Conservation (phyloP, 257 asterid genomes). For the Striga asiatica region DNA sequence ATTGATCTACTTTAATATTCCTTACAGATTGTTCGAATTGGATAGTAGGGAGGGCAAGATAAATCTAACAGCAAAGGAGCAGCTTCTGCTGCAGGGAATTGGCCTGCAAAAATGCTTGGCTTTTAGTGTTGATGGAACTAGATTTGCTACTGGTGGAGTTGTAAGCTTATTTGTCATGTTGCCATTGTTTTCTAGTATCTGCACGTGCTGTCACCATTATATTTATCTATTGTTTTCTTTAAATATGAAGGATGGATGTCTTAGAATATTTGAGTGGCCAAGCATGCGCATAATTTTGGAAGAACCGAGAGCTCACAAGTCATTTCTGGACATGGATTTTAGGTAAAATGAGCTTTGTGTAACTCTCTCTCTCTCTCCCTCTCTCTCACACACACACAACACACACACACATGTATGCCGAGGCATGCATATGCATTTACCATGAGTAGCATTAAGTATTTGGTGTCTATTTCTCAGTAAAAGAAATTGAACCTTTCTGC, state of each 20-base stretch:
- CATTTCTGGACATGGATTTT: slow-evolving; percentile 92
- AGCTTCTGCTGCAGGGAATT: slow-evolving; percentile 51
- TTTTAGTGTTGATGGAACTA: slow-evolving; percentile 90
- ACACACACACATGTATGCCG: too few relatives aligned
- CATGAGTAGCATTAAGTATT: background rate
- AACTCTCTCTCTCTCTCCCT: background rate
- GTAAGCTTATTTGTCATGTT: slow-evolving; percentile 39
- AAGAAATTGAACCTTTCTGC: slow-evolving; percentile 9
- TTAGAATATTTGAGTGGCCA: slow-evolving; percentile 94
- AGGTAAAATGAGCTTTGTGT: slow-evolving; percentile 35
- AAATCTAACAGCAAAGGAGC: slow-evolving; percentile 44
- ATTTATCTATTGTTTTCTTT: slow-evolving; percentile 13
- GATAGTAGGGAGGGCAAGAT: slow-evolving; percentile 42
- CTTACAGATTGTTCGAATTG: slow-evolving; percentile 65
- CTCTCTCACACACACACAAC: too few relatives aligned
- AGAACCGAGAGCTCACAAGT: slow-evolving; percentile 93
- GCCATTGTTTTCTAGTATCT: background rate
- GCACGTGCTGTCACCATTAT: too few relatives aligned
- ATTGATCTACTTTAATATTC: background rate
- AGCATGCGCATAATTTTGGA: slow-evolving; percentile 52
- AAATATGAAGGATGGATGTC: slow-evolving; percentile 71
- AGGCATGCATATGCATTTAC: too few relatives aligned
- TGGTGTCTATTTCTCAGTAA: slow-evolving; percentile 5
- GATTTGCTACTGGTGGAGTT: slow-evolving; percentile 84
- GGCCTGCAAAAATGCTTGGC: slow-evolving; percentile 75